Evolutionary conservation across 352 stramenopile species (phyloP), one percentile per base, ranked within the genome.

Genomic region (Pythium dissotocum): DNA sequence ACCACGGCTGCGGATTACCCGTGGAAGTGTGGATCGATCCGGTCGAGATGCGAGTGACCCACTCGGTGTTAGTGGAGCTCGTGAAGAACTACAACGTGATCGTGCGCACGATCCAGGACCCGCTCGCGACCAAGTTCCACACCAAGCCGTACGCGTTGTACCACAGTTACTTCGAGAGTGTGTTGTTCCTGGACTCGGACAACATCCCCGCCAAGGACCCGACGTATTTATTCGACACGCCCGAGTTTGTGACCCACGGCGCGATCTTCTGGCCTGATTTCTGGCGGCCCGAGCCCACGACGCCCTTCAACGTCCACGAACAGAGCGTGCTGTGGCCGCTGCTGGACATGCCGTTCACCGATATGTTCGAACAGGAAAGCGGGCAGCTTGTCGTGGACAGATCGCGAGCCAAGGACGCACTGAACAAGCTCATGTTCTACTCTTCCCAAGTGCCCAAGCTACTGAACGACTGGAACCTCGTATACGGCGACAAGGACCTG

Each of bases 211-310:
- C 83, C 12, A 76, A 78, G 1, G 85, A 95, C 61, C 87, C 87
- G 54, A 95, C 84, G 63, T 95, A 93, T 70, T 65, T 95, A 16
- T 95, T 95, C 52, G 75, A 90, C 24, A 59, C 78, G 26, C 71
- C 77, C 2, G 84, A 91, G 71, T 95, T 93, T 68, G 32, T 66
- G 0, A 70, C 71, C 42, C 70, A 76, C 36, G 87, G 87, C 48
- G 85, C 87, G 14, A 76, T 95, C 8, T 95, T 95, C 71, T 95
- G 87, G 87, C 87, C 87, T 7, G 87, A 95, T 64, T 95, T 94
- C 55, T 95, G 87, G 87, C 78, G 82, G 46, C 84, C 85, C 4
- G 53, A 48, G 24, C 63, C 78, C 40, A 79, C 77, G 28, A 94
- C 83, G 9, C 77, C 76, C 2, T 95, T 93, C 65, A 93, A 93